Evolutionary conservation across 768 basidiomycete genomes (phyloP), one percentile per base, ranked within the genome.

Genomic region (Pseudohyphozyma bogoriensis): DNA sequence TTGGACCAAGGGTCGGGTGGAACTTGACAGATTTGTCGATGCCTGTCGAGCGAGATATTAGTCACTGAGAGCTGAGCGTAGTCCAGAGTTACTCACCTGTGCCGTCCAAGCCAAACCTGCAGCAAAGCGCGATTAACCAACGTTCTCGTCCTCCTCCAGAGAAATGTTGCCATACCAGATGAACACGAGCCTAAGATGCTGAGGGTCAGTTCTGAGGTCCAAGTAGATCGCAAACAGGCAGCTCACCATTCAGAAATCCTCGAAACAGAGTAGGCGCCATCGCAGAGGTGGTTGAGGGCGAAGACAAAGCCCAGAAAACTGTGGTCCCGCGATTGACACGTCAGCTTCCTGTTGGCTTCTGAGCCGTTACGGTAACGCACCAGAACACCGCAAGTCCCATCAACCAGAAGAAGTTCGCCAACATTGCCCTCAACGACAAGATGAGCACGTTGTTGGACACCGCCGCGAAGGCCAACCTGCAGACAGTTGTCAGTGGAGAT

Each of bases 41-140:
- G 6, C 92, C 92, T 47, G 46, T 13, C 6, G n/a, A 37, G 10
- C 37, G 11, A n/a, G n/a, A 37, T 37, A n/a, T n/a, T n/a, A 37
- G 37, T 37, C 37, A 37, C 37, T 37, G 37, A 37, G 11, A 10
- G 37, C 37, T 10, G 37, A 18, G 18, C 37, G 10, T 18, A 37
- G 37, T 37, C 18, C 37, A 37, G 37, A 37, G 37, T 10, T 37
- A 18, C 40, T 9, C 16, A 31, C 47, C 47, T 50, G 79, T 82
- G 0, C 90, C 89, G 73, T 96, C 93, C 9, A 97, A 79, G n/a
- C 93, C 93, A 70, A 97, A 96, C 81, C n/a, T n/a, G n/a, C n/a
- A n/a, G n/a, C n/a, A n/a, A n/a, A n/a, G n/a, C n/a, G n/a, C n/a
- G n/a, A n/a, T n/a, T n/a, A n/a, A n/a, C n/a, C n/a, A n/a, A n/a